A percentile compares a stretch with the other conserved stretches of the same genome.
Evolutionary conservation across 2,329 filamentous ascomycete genomes (phyloP).

Genomic region (Septoria petroselini): DNA sequence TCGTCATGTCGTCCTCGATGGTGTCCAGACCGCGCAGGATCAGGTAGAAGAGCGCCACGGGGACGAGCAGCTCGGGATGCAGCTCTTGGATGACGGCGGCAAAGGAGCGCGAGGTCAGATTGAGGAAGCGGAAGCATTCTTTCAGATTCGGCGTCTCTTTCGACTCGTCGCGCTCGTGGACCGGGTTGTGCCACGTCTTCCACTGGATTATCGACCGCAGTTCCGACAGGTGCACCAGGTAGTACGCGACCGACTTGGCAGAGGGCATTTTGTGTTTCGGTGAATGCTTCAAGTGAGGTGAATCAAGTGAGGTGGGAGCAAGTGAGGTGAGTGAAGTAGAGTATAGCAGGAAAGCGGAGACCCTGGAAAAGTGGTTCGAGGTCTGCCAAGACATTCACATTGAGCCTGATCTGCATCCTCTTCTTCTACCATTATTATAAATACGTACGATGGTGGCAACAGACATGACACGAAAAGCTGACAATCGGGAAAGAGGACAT

Average conservation of each 20-base stretch:
- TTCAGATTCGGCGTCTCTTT: conserved; percentile 72
- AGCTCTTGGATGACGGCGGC: conserved; percentile 90
- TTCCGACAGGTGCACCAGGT: conserved; percentile 37
- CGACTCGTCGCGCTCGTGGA: conserved; percentile 73
- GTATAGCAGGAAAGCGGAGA: too few relatives aligned
- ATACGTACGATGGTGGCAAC: too few relatives aligned
- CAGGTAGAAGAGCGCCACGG: conserved; percentile 89
- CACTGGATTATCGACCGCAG: conserved; percentile 42
- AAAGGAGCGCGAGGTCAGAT: conserved; percentile 90
- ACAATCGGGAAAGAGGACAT: too few relatives aligned
- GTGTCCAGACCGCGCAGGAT: conserved; percentile 89
- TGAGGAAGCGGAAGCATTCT: conserved; percentile 81
- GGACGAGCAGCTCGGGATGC: conserved; percentile 87
- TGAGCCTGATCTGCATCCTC: too few relatives aligned
- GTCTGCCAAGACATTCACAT: too few relatives aligned
- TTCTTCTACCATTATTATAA: too few relatives aligned
- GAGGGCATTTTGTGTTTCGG: too few relatives aligned
- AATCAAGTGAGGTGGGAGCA: too few relatives aligned
- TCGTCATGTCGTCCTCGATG: conserved; percentile 98
- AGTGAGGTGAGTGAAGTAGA: too few relatives aligned
- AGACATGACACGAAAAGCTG: too few relatives aligned
- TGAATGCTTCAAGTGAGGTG: too few relatives aligned
- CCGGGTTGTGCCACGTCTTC: conserved; percentile 93
- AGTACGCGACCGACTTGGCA: conserved; percentile 35
- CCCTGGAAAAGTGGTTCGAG: too few relatives aligned